Evolutionary conservation across 169 alveolate species (phyloP).

Genomic region (Plasmodium billcollinsi): DNA sequence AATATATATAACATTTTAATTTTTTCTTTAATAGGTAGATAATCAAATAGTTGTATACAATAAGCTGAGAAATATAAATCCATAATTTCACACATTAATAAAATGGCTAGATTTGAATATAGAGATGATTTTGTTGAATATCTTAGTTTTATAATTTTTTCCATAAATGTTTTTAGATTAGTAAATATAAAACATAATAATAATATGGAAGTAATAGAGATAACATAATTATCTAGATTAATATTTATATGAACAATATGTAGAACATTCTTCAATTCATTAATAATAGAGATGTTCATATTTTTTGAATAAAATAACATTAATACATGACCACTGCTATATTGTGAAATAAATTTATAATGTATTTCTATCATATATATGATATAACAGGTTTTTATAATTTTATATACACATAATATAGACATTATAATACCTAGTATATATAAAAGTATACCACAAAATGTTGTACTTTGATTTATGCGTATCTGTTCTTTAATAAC

Average conservation of each 20-base stretch:
- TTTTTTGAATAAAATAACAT: conserved; percentile 58
- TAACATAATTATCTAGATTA: conserved; percentile 50
- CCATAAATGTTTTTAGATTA: conserved; percentile 69
- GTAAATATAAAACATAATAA: conserved; percentile 58
- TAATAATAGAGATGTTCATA: conserved; percentile 47
- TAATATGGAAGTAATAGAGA: conserved; percentile 43
- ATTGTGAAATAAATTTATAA: conserved; percentile 36
- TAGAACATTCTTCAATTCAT: conserved; percentile 38
- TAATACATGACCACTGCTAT: conserved; percentile 63
- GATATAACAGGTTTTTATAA: conserved; percentile 53
- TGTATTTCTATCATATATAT: conserved; percentile 61
- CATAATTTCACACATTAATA: conserved; percentile 66
- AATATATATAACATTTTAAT: conserved; percentile 55
- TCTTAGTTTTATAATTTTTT: conserved; percentile 49
- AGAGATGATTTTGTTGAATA: conserved; percentile 56
- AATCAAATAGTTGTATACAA: conserved; percentile 65
- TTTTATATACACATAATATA: conserved; percentile 47
- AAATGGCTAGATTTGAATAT: conserved; percentile 50
- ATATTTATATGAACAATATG: conserved; percentile 62
- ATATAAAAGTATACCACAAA: conserved; percentile 46
- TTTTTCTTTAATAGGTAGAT: conserved; percentile 48
- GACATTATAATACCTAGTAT: conserved; percentile 62
- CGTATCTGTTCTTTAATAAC: conserved; percentile 60
- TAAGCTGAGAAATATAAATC: conserved; percentile 64
- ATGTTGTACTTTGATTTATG: conserved; percentile 44